Conservation (phyloP, 768 basidiomycete species). For the Termitomyces sp. region DNA sequence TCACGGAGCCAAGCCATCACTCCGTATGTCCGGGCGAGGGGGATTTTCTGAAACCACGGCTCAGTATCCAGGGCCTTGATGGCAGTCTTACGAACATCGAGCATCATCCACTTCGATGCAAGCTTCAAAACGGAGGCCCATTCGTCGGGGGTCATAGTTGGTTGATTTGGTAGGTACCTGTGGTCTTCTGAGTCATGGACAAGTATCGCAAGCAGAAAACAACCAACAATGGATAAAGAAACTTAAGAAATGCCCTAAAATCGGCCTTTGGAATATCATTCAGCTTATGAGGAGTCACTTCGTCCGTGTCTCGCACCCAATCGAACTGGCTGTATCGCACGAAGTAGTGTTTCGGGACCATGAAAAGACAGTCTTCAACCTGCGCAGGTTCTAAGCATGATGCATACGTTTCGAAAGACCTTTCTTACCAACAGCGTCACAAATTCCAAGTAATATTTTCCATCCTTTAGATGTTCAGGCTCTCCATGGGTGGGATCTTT, state of each 20-base stretch:
- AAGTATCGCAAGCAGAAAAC: not conserved
- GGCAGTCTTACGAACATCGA: constrained; percentile 4
- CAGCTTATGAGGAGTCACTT: not conserved
- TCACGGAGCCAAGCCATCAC: not conserved
- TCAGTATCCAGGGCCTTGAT: not conserved
- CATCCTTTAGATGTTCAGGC: not conserved
- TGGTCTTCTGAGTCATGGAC: not conserved
- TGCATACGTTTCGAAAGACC: not conserved
- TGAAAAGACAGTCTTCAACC: constrained; percentile 2
- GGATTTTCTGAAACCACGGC: not conserved
- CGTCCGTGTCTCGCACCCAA: not conserved
- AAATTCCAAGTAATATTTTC: not conserved
- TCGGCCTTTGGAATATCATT: not conserved
- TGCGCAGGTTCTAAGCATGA: not conserved
- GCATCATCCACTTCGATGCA: constrained; percentile 7
- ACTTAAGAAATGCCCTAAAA: constrained; percentile 5
- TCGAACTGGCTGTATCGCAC: not conserved
- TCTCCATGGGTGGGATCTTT: not conserved
- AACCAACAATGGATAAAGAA: constrained; percentile 11
- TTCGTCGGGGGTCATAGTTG: not conserved
- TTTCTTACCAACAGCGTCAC: not conserved
- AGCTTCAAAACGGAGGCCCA: constrained; percentile 13
- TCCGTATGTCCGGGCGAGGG: not conserved
- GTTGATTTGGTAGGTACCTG: not conserved
- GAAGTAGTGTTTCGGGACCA: constrained; percentile 5